A percentile compares a stretch with the other conserved stretches of the same genome.
These are phyloP conservation scores for Gonapodya prolifera DNA, from an alignment of 192 early-diverging fungal species.

Conservation along the genomic window DNA sequence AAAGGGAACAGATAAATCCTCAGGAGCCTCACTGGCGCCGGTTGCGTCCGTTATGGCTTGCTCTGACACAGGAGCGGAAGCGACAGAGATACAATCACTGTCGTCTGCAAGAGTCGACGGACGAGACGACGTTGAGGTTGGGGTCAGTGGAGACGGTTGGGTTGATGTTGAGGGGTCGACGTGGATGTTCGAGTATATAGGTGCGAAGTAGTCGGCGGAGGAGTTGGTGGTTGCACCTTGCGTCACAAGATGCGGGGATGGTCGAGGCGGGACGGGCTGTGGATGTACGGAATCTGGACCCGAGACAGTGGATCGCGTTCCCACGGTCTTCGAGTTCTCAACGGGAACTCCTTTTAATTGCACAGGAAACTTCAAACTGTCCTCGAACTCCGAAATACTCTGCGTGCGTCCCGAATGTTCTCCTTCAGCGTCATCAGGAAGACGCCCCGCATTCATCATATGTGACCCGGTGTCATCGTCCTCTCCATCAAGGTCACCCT, in stretches of 20 bases:
- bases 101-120: conserved; percentile 5
- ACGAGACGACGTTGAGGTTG: neutral
- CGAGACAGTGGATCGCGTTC: neutral
- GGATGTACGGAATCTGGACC: neutral
- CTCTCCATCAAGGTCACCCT: conserved; percentile 40
- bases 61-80: conserved; percentile 9
- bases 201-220: neutral
- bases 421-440: neutral
- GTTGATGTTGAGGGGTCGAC: neutral
- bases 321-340: neutral
- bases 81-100: conserved; percentile 17
- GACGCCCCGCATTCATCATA: conserved; percentile 10
- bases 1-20: conserved; percentile 4
- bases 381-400: neutral
- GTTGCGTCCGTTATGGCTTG: conserved; percentile 1
- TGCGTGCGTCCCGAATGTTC: neutral
- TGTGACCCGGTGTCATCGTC: conserved; percentile 9
- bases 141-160: neutral
- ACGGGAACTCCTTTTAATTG: neutral
- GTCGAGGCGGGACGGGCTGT: neutral
- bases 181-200: neutral
- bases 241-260: neutral
- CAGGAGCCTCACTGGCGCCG: conserved; percentile 11
- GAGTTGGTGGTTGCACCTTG: neutral
- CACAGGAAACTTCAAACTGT: neutral